Percentiles rank a stretch among this genome's conserved stretches.
These are phyloP conservation scores for Monascus ruber DNA, from an alignment of 2,329 filamentous ascomycete genomes.

Conservation along the genomic window DNA sequence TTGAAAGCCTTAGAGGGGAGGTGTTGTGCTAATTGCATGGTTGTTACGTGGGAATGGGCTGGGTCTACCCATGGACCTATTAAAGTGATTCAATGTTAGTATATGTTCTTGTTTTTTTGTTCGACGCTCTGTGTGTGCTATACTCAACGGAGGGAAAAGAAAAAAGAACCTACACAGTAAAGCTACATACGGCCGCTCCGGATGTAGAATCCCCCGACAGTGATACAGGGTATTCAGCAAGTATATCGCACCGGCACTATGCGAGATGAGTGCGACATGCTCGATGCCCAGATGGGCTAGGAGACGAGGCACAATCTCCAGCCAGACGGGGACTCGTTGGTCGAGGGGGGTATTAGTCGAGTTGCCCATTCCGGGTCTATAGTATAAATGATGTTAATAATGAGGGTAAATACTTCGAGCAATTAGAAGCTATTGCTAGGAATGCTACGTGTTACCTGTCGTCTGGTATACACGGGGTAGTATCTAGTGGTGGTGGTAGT, in stretches of 20 bases:
- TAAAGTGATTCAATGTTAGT: too few relatives aligned
- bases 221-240: conserved; percentile 29
- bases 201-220: conserved; percentile 22
- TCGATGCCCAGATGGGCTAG: conserved; percentile 24
- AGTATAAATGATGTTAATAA: conserved; percentile 3
- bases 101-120: too few relatives aligned
- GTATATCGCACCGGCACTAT: conserved; percentile 34
- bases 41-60: conserved; percentile 21
- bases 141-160: too few relatives aligned
- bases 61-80: conserved; percentile 33
- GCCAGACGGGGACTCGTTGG: conserved; percentile 27
- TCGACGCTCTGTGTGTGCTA: too few relatives aligned
- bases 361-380: conserved; percentile 34
- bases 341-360: conserved; percentile 27
- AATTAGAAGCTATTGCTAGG: too few relatives aligned
- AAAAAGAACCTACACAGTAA: conserved; percentile 9
- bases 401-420: conserved; percentile 1
- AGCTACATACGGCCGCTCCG: conserved; percentile 15
- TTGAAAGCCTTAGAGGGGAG: conserved; percentile 13
- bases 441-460: too few relatives aligned
- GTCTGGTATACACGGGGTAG: too few relatives aligned
- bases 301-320: conserved; percentile 32
- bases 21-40: conserved; percentile 15
- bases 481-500: too few relatives aligned
- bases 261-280: conserved; percentile 29